Percentiles rank a stretch among this genome's conserved stretches.
Conservation (phyloP, 78 protist species). For the Polysphondylium violaceum region DNA sequence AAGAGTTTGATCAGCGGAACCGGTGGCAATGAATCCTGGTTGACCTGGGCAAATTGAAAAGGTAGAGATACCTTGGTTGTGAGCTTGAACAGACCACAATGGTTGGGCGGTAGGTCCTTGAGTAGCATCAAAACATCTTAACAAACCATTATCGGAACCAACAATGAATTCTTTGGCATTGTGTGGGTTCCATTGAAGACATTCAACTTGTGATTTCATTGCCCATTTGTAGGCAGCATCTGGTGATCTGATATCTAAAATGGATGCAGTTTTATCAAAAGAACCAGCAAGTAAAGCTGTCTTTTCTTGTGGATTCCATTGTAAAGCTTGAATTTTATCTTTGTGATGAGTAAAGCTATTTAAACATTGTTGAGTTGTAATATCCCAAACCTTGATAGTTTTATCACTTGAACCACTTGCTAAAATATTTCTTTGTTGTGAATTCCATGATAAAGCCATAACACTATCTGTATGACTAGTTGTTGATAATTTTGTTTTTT, state of each 20-base stretch:
- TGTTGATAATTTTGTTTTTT: not conserved
- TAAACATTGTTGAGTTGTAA: constrained; percentile 45
- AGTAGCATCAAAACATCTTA: constrained; percentile 78
- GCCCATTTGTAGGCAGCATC: constrained; percentile 1
- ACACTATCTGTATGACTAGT: constrained; percentile 72
- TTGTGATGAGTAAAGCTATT: constrained; percentile 83
- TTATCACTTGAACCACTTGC: constrained; percentile 89
- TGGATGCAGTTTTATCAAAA: constrained; percentile 55
- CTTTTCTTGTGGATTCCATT: constrained; percentile 82
- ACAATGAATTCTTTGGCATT: constrained; percentile 51
- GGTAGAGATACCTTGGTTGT: constrained; percentile 27
- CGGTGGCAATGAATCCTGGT: constrained; percentile 65
- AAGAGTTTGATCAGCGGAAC: constrained; percentile 49
- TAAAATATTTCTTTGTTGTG: constrained; percentile 81
- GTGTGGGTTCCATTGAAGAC: constrained; percentile 67
- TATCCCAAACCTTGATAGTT: constrained; percentile 92
- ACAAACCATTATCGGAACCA: constrained; percentile 76
- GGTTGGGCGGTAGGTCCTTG: constrained; percentile 50
- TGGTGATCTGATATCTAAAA: constrained; percentile 70
- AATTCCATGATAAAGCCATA: constrained; percentile 78
- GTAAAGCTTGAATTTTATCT: constrained; percentile 80
- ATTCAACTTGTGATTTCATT: constrained; percentile 61
- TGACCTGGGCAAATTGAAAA: constrained; percentile 47
- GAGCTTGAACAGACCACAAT: constrained; percentile 79
- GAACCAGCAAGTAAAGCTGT: constrained; percentile 56